A percentile compares a stretch with the other conserved stretches of the same genome.
Evolutionary conservation across 2,329 filamentous ascomycete species (phyloP).

Genomic region (Penicillium sp.): DNA sequence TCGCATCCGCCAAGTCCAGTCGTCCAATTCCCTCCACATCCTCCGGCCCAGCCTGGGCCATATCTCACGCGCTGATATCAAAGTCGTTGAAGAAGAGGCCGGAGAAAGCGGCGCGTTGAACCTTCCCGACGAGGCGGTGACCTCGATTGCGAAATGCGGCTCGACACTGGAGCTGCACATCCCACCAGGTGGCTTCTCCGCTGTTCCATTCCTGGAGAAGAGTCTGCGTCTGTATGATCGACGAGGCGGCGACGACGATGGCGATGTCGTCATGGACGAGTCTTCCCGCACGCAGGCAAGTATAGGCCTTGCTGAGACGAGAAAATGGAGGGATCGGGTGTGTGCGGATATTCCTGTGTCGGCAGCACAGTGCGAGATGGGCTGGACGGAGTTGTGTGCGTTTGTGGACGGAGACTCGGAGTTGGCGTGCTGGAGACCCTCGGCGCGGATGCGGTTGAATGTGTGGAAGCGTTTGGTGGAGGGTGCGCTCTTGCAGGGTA

Average conservation of each 20-base stretch:
- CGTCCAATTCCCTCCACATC: conserved; percentile 62
- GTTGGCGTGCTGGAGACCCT: conserved; percentile 46
- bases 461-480: conserved; percentile 50
- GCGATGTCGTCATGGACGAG: conserved; percentile 18
- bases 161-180: conserved; percentile 47
- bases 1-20: conserved; percentile 62
- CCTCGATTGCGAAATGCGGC: conserved; percentile 45
- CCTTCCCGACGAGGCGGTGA: conserved; percentile 34
- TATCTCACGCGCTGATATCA: conserved; percentile 29
- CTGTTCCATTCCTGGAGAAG: conserved; percentile 29
- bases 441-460: conserved; percentile 46
- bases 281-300: conserved; percentile 23
- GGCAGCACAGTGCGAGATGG: conserved; percentile 49
- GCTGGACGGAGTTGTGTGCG: conserved; percentile 52
- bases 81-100: conserved; percentile 24
- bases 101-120: conserved; percentile 22
- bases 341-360: conserved; percentile 55
- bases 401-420: conserved; percentile 46
- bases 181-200: conserved; percentile 32
- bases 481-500: conserved; percentile 40
- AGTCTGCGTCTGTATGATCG: conserved; percentile 33
- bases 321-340: conserved; percentile 37
- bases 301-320: conserved; percentile 28
- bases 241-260: conserved; percentile 19
- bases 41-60: conserved; percentile 44